These are phyloP conservation scores for Boletus barrowsii DNA, from an alignment of 768 basidiomycete species.

Conservation along the genomic window DNA sequence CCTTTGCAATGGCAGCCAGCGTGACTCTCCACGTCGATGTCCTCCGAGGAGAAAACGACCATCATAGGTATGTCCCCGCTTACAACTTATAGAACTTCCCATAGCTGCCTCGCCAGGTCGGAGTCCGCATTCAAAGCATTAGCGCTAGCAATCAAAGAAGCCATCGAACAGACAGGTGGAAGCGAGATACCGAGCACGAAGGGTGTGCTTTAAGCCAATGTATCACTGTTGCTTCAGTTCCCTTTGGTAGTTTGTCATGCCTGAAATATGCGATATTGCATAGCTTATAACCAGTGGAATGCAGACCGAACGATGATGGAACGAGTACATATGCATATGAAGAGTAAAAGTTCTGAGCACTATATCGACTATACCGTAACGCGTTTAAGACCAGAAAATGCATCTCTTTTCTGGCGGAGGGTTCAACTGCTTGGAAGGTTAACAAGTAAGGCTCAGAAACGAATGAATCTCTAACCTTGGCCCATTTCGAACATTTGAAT, in stretches of 20 bases:
- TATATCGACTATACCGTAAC: constrained; percentile 3
- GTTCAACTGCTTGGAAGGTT: constrained; percentile 53
- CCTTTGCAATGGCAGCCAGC: constrained; percentile 95
- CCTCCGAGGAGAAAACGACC: constrained; percentile 93
- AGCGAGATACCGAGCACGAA: constrained; percentile 95
- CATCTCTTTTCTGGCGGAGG: constrained; percentile 79
- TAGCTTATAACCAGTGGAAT: neutral
- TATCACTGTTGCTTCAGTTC: neutral
- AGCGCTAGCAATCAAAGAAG: constrained; percentile 91
- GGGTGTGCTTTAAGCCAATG: constrained; percentile 69
- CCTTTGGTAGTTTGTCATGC: neutral
- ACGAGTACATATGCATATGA: constrained; percentile 23
- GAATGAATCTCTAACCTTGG: constrained; percentile 53
- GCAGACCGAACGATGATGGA: neutral
- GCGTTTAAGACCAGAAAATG: constrained; percentile 65
- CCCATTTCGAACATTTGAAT: constrained; percentile 74
- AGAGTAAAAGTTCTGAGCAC: constrained; percentile 3
- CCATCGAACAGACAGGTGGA: constrained; percentile 86
- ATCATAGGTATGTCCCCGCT: constrained; percentile 71
- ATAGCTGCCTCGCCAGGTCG: constrained; percentile 49
- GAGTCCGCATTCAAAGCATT: constrained; percentile 99
- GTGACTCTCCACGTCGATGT: constrained; percentile 94
- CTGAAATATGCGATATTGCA: neutral
- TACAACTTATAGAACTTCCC: neutral
- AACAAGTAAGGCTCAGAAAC: neutral